Conservation (phyloP, 768 basidiomycete genomes). For the Collybia mongolica region DNA sequence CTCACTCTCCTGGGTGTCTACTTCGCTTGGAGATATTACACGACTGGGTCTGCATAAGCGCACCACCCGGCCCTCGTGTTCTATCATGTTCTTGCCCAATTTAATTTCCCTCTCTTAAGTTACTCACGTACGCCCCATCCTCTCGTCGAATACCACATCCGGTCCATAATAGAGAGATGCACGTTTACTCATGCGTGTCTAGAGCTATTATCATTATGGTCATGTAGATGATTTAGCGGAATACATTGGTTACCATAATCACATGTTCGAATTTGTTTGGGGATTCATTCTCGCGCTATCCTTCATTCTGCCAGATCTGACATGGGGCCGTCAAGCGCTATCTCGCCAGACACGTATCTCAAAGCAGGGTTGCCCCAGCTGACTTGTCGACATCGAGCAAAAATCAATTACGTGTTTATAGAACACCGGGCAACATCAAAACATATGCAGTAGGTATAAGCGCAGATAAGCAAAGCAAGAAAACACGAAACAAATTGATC, state of each 20-base stretch:
- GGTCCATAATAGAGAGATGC: background rate
- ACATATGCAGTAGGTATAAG: no score
- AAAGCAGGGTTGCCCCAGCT: no score
- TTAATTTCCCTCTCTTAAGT: background rate
- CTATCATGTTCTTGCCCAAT: background rate
- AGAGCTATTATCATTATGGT: slow-evolving; percentile 1
- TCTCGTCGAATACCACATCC: slow-evolving; percentile 1
- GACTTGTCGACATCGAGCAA: no score
- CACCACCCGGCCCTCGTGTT: slow-evolving; percentile 4
- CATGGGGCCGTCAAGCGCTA: no score
- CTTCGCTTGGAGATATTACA: slow-evolving; percentile 85
- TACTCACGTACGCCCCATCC: background rate
- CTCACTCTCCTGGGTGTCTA: slow-evolving; percentile 77
- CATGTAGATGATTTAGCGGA: no score
- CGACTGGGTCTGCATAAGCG: slow-evolving; percentile 41
- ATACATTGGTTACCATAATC: background rate
- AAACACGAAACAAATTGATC: background rate
- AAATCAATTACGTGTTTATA: background rate
- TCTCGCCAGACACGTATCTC: no score
- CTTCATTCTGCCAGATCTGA: no score
- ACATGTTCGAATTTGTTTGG: background rate
- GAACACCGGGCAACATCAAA: no score
- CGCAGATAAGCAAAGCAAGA: background rate
- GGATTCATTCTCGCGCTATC: no score
- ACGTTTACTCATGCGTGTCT: slow-evolving; percentile 6